These are phyloP conservation scores for Exutisphaerella laricina DNA, from an alignment of 2,329 filamentous ascomycete genomes.

Conservation along the genomic window DNA sequence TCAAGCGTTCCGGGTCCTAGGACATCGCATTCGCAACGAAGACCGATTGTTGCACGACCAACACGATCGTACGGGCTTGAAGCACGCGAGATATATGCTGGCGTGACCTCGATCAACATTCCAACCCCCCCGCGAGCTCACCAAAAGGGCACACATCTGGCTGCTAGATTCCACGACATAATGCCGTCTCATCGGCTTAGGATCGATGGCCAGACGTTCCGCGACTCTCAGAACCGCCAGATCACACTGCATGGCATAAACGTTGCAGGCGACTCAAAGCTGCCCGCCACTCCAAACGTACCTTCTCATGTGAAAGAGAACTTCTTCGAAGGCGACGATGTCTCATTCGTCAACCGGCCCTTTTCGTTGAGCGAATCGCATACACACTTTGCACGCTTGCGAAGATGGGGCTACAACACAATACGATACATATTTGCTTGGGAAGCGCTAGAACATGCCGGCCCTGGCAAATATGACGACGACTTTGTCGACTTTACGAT, in stretches of 20 bases:
- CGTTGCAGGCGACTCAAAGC: slow-evolving; percentile 83
- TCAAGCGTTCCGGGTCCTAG: too few species aligned
- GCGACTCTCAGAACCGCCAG: slow-evolving; percentile 74
- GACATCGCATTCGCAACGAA: too few species aligned
- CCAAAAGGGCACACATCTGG: too few species aligned
- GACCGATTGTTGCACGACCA: too few species aligned
- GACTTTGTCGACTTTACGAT: slow-evolving; percentile 91
- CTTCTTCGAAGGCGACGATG: slow-evolving; percentile 90
- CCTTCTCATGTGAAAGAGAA: slow-evolving; percentile 71
- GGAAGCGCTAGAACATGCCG: slow-evolving; percentile 94
- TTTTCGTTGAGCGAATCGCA: slow-evolving; percentile 80
- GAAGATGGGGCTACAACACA: slow-evolving; percentile 89
- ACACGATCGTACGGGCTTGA: too few species aligned
- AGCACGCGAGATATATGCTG: slow-evolving; percentile 1
- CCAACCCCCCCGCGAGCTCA: too few species aligned
- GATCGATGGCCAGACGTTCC: slow-evolving; percentile 81
- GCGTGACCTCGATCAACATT: slow-evolving; percentile 5
- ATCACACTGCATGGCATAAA: slow-evolving; percentile 92
- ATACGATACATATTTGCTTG: slow-evolving; percentile 97
- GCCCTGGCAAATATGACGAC: slow-evolving; percentile 89
- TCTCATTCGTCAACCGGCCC: slow-evolving; percentile 81
- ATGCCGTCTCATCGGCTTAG: slow-evolving; percentile 52
- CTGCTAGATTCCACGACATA: too few species aligned
- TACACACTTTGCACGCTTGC: slow-evolving; percentile 77
- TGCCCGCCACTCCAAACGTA: slow-evolving; percentile 71